Percentiles rank a stretch among this genome's conserved stretches.
Conservation (phyloP, 2,329 filamentous ascomycete species). For the Aspergillus vadensis region DNA sequence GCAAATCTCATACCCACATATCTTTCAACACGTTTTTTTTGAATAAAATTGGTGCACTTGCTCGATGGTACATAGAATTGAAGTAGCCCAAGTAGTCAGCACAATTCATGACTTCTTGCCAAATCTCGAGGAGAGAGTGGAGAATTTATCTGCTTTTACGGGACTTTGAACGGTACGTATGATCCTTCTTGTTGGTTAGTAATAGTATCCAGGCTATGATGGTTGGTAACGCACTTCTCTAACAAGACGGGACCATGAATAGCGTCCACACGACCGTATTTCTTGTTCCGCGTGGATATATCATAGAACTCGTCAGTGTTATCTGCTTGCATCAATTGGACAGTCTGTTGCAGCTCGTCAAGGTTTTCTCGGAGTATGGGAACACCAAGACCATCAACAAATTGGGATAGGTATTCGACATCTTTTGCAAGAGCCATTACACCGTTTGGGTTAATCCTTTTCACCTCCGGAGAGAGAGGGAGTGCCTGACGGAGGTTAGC, state of each 20-base stretch:
- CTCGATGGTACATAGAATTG: background rate
- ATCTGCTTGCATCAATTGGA: slow-evolving; percentile 79
- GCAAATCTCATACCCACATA: background rate
- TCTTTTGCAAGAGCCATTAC: slow-evolving; percentile 80
- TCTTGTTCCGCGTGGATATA: slow-evolving; percentile 82
- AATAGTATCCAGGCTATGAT: slow-evolving; percentile 1
- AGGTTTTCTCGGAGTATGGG: slow-evolving; percentile 86
- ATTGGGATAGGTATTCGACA: slow-evolving; percentile 78
- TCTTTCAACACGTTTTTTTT: background rate
- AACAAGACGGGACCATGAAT: slow-evolving; percentile 83
- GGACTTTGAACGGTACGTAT: slow-evolving; percentile 64
- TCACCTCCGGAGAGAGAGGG: slow-evolving; percentile 76
- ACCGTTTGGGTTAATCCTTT: slow-evolving; percentile 82
- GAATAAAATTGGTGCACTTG: background rate
- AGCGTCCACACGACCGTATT: slow-evolving; percentile 90
- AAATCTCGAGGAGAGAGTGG: slow-evolving; percentile 74
- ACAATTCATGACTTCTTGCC: slow-evolving; percentile 55
- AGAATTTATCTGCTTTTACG: slow-evolving; percentile 64
- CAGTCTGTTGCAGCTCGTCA: slow-evolving; percentile 91
- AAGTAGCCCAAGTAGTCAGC: background rate
- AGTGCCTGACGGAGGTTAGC: slow-evolving; percentile 58
- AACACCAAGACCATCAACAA: slow-evolving; percentile 84
- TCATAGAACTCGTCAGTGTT: slow-evolving; percentile 98
- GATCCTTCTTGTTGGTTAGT: slow-evolving; percentile 52
- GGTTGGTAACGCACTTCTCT: slow-evolving; percentile 70